These are phyloP conservation scores for Epichloe uncinata DNA, from an alignment of 2,329 filamentous ascomycete genomes.

Conservation along the genomic window DNA sequence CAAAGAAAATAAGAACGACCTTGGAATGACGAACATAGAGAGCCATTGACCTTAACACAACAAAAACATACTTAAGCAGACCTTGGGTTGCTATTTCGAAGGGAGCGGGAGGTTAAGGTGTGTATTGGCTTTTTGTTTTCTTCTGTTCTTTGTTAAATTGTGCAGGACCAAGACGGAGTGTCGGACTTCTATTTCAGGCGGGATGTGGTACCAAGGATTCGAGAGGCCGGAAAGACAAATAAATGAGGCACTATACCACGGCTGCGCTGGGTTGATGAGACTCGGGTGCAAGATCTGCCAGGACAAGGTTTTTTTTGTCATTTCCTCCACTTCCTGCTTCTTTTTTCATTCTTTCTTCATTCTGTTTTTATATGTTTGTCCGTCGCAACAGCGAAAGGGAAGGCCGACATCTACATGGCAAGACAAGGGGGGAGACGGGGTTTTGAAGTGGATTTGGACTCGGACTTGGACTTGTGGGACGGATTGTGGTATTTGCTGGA, in stretches of 20 bases:
- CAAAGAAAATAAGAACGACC: slow-evolving; percentile 15
- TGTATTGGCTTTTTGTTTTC: slow-evolving; percentile 20
- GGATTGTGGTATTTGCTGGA: slow-evolving; percentile 26
- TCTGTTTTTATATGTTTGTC: not conserved
- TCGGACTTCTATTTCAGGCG: slow-evolving; percentile 24
- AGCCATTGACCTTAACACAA: slow-evolving; percentile 31
- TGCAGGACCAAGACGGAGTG: slow-evolving; percentile 23
- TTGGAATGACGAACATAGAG: slow-evolving; percentile 33
- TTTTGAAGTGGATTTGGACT: slow-evolving; percentile 8
- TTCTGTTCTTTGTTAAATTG: slow-evolving; percentile 10
- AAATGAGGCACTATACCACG: slow-evolving; percentile 23
- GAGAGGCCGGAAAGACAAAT: slow-evolving; percentile 27
- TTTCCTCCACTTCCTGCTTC: not conserved
- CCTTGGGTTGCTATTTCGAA: slow-evolving; percentile 26
- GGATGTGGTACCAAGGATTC: slow-evolving; percentile 18
- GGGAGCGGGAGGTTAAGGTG: slow-evolving; percentile 21
- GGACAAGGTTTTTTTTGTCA: slow-evolving; percentile 9
- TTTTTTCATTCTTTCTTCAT: not conserved
- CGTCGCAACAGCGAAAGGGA: slow-evolving; percentile 20
- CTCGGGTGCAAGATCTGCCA: slow-evolving; percentile 19
- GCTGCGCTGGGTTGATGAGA: slow-evolving; percentile 22
- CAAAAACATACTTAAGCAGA: slow-evolving; percentile 21
- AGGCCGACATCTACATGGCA: slow-evolving; percentile 5
- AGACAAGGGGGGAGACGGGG: not conserved
- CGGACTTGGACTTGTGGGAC: slow-evolving; percentile 7